Percentiles rank a stretch among this genome's conserved stretches.
These are phyloP conservation scores for Hamigera avellanea DNA, from an alignment of 495 filamentous ascomycete species.

Conservation along the genomic window DNA sequence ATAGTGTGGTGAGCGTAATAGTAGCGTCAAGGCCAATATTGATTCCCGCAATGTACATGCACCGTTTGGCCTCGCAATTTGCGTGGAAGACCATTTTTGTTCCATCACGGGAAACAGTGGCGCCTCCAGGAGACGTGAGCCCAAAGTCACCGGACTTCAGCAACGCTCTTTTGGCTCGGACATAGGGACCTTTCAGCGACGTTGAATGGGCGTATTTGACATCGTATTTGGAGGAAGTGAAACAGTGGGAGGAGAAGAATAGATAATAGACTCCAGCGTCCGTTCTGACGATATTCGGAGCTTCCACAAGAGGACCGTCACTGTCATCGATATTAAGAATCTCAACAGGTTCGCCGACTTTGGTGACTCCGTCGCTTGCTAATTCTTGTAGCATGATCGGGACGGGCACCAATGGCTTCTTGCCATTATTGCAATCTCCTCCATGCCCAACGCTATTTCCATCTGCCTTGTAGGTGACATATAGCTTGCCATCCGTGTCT, in stretches of 20 bases:
- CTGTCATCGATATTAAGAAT: slow-evolving; percentile 40
- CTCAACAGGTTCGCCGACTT: slow-evolving; percentile 31
- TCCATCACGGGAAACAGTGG: slow-evolving; percentile 29
- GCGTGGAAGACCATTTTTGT: slow-evolving; percentile 41
- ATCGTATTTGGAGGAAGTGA: slow-evolving; percentile 37
- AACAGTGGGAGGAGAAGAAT: slow-evolving; percentile 50
- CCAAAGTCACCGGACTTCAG: slow-evolving; percentile 28
- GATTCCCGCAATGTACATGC: slow-evolving; percentile 20
- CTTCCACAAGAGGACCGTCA: slow-evolving; percentile 50
- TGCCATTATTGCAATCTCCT: slow-evolving; percentile 41
- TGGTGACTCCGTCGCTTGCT: slow-evolving; percentile 37
- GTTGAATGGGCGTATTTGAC: slow-evolving; percentile 42
- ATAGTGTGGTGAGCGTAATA: slow-evolving; percentile 2
- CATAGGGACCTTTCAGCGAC: slow-evolving; percentile 36
- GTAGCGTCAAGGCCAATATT: slow-evolving; percentile 8
- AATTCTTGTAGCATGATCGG: slow-evolving; percentile 49
- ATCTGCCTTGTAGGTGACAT: slow-evolving; percentile 49
- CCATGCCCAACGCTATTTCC: slow-evolving; percentile 46
- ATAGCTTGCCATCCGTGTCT: slow-evolving; percentile 37
- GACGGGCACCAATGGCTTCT: slow-evolving; percentile 29
- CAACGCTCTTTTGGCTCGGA: slow-evolving; percentile 19
- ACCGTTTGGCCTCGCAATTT: slow-evolving; percentile 25
- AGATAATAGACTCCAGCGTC: slow-evolving; percentile 40
- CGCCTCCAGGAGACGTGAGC: slow-evolving; percentile 40
- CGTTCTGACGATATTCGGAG: slow-evolving; percentile 37